Base-by-base conservation (phyloP, 306 rosid species). In the Cucurbita argyrosperma region DNA sequence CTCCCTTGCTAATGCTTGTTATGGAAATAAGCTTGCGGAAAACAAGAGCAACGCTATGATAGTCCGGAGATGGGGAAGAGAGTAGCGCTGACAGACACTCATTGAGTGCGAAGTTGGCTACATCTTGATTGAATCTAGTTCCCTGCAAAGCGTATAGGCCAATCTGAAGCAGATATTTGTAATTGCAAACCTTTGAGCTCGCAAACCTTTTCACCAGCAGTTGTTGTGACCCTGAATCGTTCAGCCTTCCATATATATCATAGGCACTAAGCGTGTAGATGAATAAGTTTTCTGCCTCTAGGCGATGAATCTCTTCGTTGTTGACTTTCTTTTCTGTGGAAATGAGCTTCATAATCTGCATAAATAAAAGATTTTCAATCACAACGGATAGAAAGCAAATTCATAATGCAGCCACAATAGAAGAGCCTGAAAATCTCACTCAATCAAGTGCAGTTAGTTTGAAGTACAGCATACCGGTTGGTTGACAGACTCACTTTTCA, bases 71-170 rank as follows among this genome's bases (percentile, higher is more conserved):
- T 21, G 90, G 79, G 42, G 97, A 89, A 63, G 96, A 84, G 73
- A 94, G 96, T 72, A 83, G 85, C 26, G 78, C 76, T 10, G 96
- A 90, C 72, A 94, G 97, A 82, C 96, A 85, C 76, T 90, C 90
- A 50, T 88, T 90, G 10, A 94, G 81, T 64, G 90, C 92, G 79
- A 85, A 88, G 51, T 82, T 77, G 16, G 98, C 96, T 21, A 84
- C 96, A 84, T 94, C 95, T 0, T 70, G 89, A 85, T 94, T 90
- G 57, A 77, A 76, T 43, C 78, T 83, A 0, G 86, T 86, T 63
- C 92, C 95, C 79, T 89, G 97, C 8, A 86, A 84, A 65, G 97
- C 95, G 50, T 47, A 52, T 47, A 90, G 89, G 77, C 97, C 96
- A 55, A 94, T 84, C 81, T 85, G 96, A 72, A 90, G 91, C 76